phyloP scores from a whole-genome alignment of 2,329 filamentous ascomycete genomes.

The Verruconis gallopava region DNA sequence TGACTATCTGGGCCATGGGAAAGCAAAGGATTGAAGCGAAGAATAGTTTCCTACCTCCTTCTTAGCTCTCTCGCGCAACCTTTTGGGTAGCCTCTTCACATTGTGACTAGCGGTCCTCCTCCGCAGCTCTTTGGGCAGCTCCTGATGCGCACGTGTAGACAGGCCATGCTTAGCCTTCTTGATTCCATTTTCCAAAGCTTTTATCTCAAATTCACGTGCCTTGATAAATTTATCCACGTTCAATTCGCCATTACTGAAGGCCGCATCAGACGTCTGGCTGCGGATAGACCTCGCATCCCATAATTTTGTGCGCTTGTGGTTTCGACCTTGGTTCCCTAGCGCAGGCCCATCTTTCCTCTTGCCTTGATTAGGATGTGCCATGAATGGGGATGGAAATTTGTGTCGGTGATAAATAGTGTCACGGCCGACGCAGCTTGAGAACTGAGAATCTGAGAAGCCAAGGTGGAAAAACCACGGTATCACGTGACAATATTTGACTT shows the following conservation, averaged over 20 bases:
- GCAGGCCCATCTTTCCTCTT: constrained; percentile 4
- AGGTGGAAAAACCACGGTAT: no score
- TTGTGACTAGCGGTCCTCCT: constrained; percentile 91
- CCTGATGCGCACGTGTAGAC: constrained; percentile 71
- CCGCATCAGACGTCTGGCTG: constrained; percentile 33
- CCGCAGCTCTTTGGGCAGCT: constrained; percentile 72
- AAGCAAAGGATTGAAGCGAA: not conserved
- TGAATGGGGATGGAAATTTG: no score
- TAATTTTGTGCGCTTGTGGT: constrained; percentile 26
- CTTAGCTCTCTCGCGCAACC: constrained; percentile 56
- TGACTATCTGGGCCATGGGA: not conserved
- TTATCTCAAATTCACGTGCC: constrained; percentile 80
- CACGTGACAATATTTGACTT: no score
- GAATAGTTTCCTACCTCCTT: constrained; percentile 35
- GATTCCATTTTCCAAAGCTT: constrained; percentile 72
- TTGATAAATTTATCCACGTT: constrained; percentile 75
- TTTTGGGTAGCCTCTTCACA: constrained; percentile 72
- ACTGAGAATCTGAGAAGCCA: no score
- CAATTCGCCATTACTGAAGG: constrained; percentile 61
- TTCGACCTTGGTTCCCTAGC: not conserved
- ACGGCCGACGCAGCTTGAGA: no score
- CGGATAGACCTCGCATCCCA: constrained; percentile 33
- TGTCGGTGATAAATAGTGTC: no score
- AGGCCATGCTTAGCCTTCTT: constrained; percentile 52
- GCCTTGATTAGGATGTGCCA: no score